phyloP scores from a whole-genome alignment of 2,329 filamentous ascomycete species.

The Microcyclospora tardicrescens region DNA sequence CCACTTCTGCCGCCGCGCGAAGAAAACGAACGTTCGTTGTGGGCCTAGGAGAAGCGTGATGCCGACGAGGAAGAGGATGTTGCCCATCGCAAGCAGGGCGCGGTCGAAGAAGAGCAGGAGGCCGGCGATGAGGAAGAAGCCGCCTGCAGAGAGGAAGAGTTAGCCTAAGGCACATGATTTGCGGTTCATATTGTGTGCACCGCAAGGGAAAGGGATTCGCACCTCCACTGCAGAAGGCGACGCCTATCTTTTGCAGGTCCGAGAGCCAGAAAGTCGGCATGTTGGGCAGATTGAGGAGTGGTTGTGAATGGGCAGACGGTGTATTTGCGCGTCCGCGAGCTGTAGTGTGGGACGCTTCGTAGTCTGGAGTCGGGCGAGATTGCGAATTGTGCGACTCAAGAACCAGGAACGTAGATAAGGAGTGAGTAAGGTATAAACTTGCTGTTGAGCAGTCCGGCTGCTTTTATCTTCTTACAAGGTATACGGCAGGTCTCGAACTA shows the following conservation, averaged over 20 bases:
- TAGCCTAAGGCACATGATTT: not conserved
- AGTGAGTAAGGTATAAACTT: no score
- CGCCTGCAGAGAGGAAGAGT: constrained; percentile 44
- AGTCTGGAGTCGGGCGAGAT: no score
- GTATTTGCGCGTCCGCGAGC: not conserved
- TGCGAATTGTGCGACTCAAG: no score
- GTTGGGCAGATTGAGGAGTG: constrained; percentile 19
- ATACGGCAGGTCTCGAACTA: no score
- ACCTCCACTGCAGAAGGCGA: constrained; percentile 96
- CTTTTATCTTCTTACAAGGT: no score
- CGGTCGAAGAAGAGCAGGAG: constrained; percentile 97
- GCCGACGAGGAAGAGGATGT: constrained; percentile 95
- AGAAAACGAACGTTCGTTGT: constrained; percentile 84
- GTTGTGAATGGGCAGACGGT: not conserved
- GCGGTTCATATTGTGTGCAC: not conserved
- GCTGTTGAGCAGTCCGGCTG: no score
- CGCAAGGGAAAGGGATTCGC: constrained; percentile 33
- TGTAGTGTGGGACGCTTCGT: no score
- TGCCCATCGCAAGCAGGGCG: constrained; percentile 97
- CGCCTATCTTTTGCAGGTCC: constrained; percentile 90
- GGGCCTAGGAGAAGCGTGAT: constrained; percentile 91
- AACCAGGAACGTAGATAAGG: no score
- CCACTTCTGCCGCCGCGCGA: constrained; percentile 82
- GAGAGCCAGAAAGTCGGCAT: constrained; percentile 94
- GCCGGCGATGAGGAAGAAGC: constrained; percentile 86